Conservation (phyloP, 2,329 filamentous ascomycete genomes). For the Diaporthe helianthi region DNA sequence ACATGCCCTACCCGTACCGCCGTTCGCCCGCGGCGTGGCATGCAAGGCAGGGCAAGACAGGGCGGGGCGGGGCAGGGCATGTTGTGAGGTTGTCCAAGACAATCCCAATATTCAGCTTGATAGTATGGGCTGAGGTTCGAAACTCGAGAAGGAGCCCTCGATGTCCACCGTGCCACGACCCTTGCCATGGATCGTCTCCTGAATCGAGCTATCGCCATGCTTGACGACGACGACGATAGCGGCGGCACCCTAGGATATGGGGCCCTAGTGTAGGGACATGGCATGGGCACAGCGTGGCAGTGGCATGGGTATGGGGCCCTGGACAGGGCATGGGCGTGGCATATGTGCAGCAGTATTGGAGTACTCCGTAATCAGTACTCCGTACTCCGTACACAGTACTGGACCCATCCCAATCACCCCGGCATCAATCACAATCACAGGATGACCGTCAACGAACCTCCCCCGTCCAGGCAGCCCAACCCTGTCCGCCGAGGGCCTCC, state of each 20-base stretch:
- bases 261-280: neutral
- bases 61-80: too few relatives aligned
- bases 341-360: neutral
- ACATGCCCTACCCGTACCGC: constrained; percentile 2
- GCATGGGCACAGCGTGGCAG: constrained; percentile 18
- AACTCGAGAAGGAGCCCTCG: constrained; percentile 9
- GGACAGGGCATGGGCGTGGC: constrained; percentile 2
- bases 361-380: too few relatives aligned
- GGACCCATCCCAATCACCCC: neutral
- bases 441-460: neutral
- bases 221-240: constrained; percentile 1
- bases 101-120: constrained; percentile 29
- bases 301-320: neutral
- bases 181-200: constrained; percentile 20
- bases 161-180: constrained; percentile 5
- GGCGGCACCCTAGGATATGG: neutral
- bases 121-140: constrained; percentile 21
- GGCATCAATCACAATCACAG: constrained; percentile 21
- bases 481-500: constrained; percentile 10
- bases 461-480: neutral
- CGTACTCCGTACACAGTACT: too few relatives aligned
- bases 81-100: constrained; percentile 4
- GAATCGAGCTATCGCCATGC: constrained; percentile 5
- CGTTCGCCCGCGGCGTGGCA: neutral
- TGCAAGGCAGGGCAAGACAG: neutral